Conservation (phyloP, 352 stramenopile genomes). For the Labyrinthula sp. region DNA sequence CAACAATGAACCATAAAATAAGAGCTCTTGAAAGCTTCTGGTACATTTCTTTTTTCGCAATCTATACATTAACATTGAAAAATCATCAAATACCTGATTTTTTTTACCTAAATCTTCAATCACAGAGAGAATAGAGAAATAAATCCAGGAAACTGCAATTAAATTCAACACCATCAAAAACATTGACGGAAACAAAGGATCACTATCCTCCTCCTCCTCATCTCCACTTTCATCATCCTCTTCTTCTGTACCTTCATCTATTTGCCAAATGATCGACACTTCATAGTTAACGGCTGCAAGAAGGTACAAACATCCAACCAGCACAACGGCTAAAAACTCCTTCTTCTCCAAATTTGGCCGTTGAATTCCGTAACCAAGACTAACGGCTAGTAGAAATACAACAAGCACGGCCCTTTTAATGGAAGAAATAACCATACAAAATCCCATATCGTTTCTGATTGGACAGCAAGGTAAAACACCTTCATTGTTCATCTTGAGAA, state of each 20-base stretch:
- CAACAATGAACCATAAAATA: slow-evolving; percentile 6
- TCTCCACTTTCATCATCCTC: no score
- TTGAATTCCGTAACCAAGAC: slow-evolving; percentile 22
- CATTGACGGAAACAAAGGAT: slow-evolving; percentile 14
- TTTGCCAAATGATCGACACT: slow-evolving; percentile 9
- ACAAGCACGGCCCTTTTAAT: slow-evolving; percentile 9
- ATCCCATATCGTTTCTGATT: slow-evolving; percentile 15
- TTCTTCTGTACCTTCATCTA: slow-evolving; percentile 6
- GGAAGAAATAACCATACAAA: slow-evolving; percentile 11
- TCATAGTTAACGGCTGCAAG: slow-evolving; percentile 15
- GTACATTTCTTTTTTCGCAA: slow-evolving; percentile 25
- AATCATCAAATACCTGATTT: no score
- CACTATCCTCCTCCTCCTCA: no score
- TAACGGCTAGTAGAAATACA: slow-evolving; percentile 16
- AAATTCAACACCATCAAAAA: slow-evolving; percentile 15
- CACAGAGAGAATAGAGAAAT: slow-evolving; percentile 19
- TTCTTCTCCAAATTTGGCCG: slow-evolving; percentile 8
- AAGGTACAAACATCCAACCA: slow-evolving; percentile 14
- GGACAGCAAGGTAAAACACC: slow-evolving; percentile 16
- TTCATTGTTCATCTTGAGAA: slow-evolving; percentile 23
- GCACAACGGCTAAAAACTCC: slow-evolving; percentile 18
- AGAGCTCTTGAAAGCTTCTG: slow-evolving; percentile 12
- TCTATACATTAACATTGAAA: no score
- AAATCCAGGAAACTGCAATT: slow-evolving; percentile 28
- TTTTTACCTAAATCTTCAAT: slow-evolving; percentile 17